Conservation (phyloP, 345 rosid genomes). For the Cardamine chenopodiifolia region DNA sequence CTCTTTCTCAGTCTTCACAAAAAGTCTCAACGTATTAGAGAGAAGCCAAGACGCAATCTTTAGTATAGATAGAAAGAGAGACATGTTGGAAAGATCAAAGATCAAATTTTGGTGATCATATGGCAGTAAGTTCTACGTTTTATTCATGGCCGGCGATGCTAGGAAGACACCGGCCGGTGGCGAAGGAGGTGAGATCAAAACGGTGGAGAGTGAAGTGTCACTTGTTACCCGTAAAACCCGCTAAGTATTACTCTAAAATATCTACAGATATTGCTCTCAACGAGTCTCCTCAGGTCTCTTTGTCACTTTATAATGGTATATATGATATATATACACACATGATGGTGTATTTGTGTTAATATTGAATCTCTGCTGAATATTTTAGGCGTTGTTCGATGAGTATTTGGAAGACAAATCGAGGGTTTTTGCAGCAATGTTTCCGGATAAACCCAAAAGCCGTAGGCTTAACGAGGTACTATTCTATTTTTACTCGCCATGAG, state of each 20-base stretch:
- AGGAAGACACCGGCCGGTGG: conserved; percentile 1
- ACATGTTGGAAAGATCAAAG: conserved; percentile 12
- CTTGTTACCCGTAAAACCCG: conserved; percentile 42
- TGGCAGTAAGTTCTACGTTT: conserved; percentile 40
- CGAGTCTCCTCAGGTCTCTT: conserved; percentile 76
- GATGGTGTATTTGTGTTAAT: background rate
- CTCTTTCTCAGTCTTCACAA: background rate
- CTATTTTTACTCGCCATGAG: too few species aligned
- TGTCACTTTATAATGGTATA: background rate
- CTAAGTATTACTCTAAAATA: conserved; percentile 68
- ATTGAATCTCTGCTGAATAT: background rate
- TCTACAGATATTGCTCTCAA: conserved; percentile 65
- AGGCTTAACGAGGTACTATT: conserved; percentile 66
- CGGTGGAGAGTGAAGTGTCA: conserved; percentile 44
- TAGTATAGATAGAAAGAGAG: conserved; percentile 14
- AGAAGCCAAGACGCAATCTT: conserved; percentile 33
- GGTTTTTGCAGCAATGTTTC: conserved; percentile 77
- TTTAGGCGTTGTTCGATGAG: conserved; percentile 79
- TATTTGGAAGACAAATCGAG: conserved; percentile 81
- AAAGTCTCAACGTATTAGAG: conserved; percentile 30
- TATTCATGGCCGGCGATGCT: conserved; percentile 22
- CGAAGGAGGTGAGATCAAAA: conserved; percentile 25
- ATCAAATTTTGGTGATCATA: conserved; percentile 10
- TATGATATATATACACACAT: background rate
- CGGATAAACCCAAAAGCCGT: conserved; percentile 66